Evolutionary conservation across 768 basidiomycete species (phyloP).

Genomic region (Lactifluus hygrophoroides): DNA sequence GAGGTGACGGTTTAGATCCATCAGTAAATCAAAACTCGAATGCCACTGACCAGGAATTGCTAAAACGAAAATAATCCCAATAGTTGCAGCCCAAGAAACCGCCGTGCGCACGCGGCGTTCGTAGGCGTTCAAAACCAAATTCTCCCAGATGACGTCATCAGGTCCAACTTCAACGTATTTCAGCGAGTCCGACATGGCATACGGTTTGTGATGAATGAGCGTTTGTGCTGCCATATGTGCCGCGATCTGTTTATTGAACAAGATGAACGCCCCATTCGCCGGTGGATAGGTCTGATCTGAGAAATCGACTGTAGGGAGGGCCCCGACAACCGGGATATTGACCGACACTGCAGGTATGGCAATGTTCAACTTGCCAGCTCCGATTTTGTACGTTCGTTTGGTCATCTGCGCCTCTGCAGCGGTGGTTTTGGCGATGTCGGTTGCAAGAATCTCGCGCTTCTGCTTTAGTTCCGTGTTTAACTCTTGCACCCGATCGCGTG

Average conservation of each 20-base stretch:
- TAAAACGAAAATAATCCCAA: constrained; percentile 81
- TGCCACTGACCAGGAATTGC: constrained; percentile 58
- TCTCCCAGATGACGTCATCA: constrained; percentile 86
- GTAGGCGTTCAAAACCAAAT: constrained; percentile 84
- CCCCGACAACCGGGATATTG: constrained; percentile 11
- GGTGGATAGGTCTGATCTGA: constrained; percentile 28
- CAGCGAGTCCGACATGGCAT: constrained; percentile 52
- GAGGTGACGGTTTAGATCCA: too few relatives aligned
- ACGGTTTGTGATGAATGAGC: constrained; percentile 73
- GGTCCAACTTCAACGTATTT: constrained; percentile 80
- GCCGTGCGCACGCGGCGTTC: constrained; percentile 36
- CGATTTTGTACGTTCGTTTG: constrained; percentile 16
- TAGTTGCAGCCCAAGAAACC: constrained; percentile 67
- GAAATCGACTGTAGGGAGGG: constrained; percentile 16
- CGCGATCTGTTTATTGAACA: constrained; percentile 87
- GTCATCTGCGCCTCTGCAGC: constrained; percentile 19
- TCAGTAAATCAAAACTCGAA: too few relatives aligned
- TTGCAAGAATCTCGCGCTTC: constrained; percentile 25
- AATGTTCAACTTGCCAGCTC: constrained; percentile 23
- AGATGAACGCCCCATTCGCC: constrained; percentile 65
- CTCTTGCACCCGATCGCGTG: constrained; percentile 60
- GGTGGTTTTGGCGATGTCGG: constrained; percentile 24
- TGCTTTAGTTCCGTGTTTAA: constrained; percentile 22
- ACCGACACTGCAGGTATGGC: constrained; percentile 8
- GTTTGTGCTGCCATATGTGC: constrained; percentile 80